Conservation (phyloP, 768 basidiomycete species). For the Kwoniella sp. region DNA sequence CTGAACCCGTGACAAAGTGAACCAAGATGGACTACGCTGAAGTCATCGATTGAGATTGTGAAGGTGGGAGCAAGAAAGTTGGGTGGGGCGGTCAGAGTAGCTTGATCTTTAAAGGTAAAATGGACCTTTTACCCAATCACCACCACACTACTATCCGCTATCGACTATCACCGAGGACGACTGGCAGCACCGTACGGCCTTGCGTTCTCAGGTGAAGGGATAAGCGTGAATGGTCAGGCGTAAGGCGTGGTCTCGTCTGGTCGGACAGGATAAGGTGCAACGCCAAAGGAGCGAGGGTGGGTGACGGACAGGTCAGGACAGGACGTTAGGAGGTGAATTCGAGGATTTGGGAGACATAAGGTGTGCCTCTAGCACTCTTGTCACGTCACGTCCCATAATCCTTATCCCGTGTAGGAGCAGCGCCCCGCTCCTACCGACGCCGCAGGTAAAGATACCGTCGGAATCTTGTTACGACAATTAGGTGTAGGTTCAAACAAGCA, state of each 20-base stretch:
- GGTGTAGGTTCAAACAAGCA: conserved; percentile 3
- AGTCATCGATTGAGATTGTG: conserved; percentile 12
- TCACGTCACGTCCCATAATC: conserved; percentile 27
- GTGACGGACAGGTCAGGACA: conserved; percentile 6
- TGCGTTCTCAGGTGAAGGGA: conserved; percentile 3
- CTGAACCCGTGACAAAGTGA: conserved; percentile 12
- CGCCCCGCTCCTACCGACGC: background rate
- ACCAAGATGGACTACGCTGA: conserved; percentile 12
- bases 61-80: conserved; percentile 15
- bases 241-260: conserved; percentile 8
- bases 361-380: background rate
- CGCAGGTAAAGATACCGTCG: background rate
- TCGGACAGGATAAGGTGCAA: conserved; percentile 32
- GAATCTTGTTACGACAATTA: conserved; percentile 2
- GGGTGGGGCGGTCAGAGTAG: conserved; percentile 16
- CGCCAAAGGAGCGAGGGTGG: conserved; percentile 27
- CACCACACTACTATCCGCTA: too few relatives aligned
- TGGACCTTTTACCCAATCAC: background rate
- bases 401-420: conserved; percentile 3
- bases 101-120: conserved; percentile 21
- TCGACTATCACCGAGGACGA: background rate
- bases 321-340: conserved; percentile 2
- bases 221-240: background rate
- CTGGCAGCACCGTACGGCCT: background rate
- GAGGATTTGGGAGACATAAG: background rate